Percentiles rank a stretch among this genome's conserved stretches.
phyloP scores from a whole-genome alignment of 2,329 filamentous ascomycete species.

The Chrysoporthe cubensis region DNA sequence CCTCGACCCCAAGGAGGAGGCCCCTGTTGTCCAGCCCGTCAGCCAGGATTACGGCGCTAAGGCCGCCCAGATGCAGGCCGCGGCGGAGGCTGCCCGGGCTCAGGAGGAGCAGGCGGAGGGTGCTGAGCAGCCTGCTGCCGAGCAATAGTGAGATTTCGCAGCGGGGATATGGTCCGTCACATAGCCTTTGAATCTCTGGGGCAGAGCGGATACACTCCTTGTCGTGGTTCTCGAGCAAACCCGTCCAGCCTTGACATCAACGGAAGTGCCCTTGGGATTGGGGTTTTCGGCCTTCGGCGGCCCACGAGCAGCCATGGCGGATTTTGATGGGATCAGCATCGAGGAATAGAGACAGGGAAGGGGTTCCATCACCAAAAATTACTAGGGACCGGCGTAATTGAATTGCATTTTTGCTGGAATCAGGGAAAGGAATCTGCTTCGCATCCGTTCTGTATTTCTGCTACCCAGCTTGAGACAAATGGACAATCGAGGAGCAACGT shows the following conservation, averaged over 20 bases:
- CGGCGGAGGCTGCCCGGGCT: slow-evolving; percentile 60
- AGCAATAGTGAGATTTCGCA: slow-evolving; percentile 45
- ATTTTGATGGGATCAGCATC: slow-evolving; percentile 13
- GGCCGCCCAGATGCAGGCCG: slow-evolving; percentile 67
- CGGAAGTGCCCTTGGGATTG: background rate
- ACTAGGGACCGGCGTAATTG: slow-evolving; percentile 30
- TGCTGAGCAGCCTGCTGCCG: slow-evolving; percentile 55
- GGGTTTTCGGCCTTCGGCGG: slow-evolving; percentile 11
- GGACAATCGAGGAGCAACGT: slow-evolving; percentile 24
- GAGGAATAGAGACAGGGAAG: slow-evolving; percentile 13
- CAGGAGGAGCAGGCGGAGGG: slow-evolving; percentile 55
- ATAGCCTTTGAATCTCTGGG: slow-evolving; percentile 17
- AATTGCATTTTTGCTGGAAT: slow-evolving; percentile 30
- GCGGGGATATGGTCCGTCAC: slow-evolving; percentile 17
- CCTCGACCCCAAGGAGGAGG: slow-evolving; percentile 99
- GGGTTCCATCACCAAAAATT: slow-evolving; percentile 25
- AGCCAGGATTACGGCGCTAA: slow-evolving; percentile 99
- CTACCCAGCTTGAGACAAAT: slow-evolving; percentile 18
- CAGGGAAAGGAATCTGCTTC: slow-evolving; percentile 26
- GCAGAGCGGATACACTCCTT: slow-evolving; percentile 1
- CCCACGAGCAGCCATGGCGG: slow-evolving; percentile 20
- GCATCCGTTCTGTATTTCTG: slow-evolving; percentile 23
- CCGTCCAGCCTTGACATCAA: slow-evolving; percentile 10
- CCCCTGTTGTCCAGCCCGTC: slow-evolving; percentile 90
- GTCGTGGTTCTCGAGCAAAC: slow-evolving; percentile 13